Evolutionary conservation across 495 filamentous ascomycete species (phyloP), one percentile per base, ranked within the genome.

Genomic region (Amniculicola lignicola): DNA sequence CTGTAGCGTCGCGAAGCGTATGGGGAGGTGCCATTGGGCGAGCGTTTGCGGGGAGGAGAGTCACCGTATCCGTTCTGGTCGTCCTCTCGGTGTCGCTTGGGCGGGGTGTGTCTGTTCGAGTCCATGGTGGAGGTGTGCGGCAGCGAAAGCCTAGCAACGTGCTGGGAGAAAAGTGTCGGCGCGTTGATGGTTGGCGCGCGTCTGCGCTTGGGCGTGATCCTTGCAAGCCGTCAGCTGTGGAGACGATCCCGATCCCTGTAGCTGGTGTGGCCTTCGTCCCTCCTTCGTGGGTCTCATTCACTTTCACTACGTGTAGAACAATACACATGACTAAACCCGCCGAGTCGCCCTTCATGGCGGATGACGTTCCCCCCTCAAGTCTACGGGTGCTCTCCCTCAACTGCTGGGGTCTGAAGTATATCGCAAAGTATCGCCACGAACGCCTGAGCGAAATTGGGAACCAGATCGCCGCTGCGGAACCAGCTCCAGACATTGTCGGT

Each of bases 361-460:
- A 59, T 22, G 11, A 36, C 23, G 16, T 51, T 7, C 56, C 55
- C 27, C 50, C 61, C 22, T 51, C 56, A 4, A 50, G 16, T 35
- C 24, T 96, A 64, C 84, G 84, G 52, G 75, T 96, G 49, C 73
- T 96, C 64, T 88, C 87, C 2, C 82, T 94, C 67, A 98, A 98
- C 69, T 94, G 89, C 81, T 96, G 93, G 90, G 93, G 93, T 36
- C 81, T 97, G 50, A 93, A 95, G 69, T 93, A 82, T 72, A 76
- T 96, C 61, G 81, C 90, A 55, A 85, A 84, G 63, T 77, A 86
- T 59, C 89, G 92, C 50, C 75, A 78, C 61, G 88, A 87, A 66
- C 90, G 93, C 28, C 79, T 96, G 40, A 67, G 76, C 10, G 89
- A 95, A 68, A 95, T 98, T 59, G 90, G 90, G 40, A 62, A 51